These are phyloP conservation scores for Talaromyces wortmannii DNA, from an alignment of 495 filamentous ascomycete genomes.

Conservation along the genomic window DNA sequence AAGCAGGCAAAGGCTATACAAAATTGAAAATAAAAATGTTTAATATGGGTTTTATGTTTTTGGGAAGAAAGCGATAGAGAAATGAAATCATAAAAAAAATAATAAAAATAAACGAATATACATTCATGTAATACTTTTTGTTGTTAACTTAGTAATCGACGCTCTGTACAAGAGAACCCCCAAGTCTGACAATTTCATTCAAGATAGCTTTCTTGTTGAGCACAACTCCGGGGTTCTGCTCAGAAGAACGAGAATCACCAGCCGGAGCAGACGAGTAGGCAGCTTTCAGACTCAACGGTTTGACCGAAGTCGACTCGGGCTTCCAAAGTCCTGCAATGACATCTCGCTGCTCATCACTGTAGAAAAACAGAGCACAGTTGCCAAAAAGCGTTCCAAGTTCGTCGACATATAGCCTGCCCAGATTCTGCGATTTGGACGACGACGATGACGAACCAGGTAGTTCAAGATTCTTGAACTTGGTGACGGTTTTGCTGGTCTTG, in stretches of 20 bases:
- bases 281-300: conserved; percentile 58
- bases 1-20: conserved; percentile 12
- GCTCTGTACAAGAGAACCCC: conserved; percentile 32
- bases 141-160: conserved; percentile 19
- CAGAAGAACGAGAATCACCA: conserved; percentile 13
- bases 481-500: conserved; percentile 6
- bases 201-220: conserved; percentile 71
- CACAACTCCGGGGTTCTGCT: conserved; percentile 31
- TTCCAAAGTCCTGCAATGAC: conserved; percentile 80
- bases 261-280: conserved; percentile 59
- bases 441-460: conserved; percentile 10
- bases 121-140: neutral
- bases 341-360: conserved; percentile 45
- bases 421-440: conserved; percentile 15
- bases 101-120: neutral
- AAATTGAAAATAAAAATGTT: neutral
- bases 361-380: conserved; percentile 67
- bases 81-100: neutral
- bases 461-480: conserved; percentile 32
- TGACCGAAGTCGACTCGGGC: conserved; percentile 47
- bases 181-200: conserved; percentile 63
- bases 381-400: conserved; percentile 56
- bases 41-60: neutral
- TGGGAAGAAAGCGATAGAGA: neutral
- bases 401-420: conserved; percentile 39